Evolutionary conservation across 164 flowering plant species (phyloP), one percentile per base, ranked within the genome.

Genomic region (Cinnamomum micranthum): DNA sequence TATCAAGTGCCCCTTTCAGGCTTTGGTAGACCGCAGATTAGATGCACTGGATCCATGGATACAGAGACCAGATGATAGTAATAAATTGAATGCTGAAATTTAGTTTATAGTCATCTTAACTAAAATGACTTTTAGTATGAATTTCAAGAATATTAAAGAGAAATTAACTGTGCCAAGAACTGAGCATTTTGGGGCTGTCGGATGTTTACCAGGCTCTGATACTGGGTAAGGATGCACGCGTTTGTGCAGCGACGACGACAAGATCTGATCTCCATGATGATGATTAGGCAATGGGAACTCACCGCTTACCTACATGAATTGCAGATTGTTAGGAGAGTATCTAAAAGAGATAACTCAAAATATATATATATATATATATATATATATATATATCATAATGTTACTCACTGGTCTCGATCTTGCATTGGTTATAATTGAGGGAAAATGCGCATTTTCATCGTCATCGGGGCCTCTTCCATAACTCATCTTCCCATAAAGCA

Each of bases 401-500:
- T 31, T 79, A 86, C 94, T 63, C 81, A 89, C 95, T 47, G 82
- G 92, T 75, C 88, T 82, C 58, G 97, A 89, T 82, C 91, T 80
- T 2, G 59, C 77, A 31, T 87, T 89, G 17, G 91, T 76, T 27
- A 89, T 86, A 62, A 90, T 85, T 0, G 87, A 88, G n/a, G 94
- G 93, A 76, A 89, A 80, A 14, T 88, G 96, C 12, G 84, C n/a
- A 72, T 78, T 85, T 2, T 91, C 91, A 2, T 93, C 95, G 55
- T 92, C 97, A 2, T 91, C 97, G 0, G 81, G 91, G 63, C 97
- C 99, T 80, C 97, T 86, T 33, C 99, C 99, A 71, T 90, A 93
- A 78, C 91, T 92, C 99, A 93, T 92, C 85, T 93, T 95, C 28
- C 96, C 97, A 79, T 93, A 88, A 76, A 95, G 99, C 94, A 95